phyloP scores from a whole-genome alignment of 2,329 filamentous ascomycete species.

The Pseudogymnoascus sp. region DNA sequence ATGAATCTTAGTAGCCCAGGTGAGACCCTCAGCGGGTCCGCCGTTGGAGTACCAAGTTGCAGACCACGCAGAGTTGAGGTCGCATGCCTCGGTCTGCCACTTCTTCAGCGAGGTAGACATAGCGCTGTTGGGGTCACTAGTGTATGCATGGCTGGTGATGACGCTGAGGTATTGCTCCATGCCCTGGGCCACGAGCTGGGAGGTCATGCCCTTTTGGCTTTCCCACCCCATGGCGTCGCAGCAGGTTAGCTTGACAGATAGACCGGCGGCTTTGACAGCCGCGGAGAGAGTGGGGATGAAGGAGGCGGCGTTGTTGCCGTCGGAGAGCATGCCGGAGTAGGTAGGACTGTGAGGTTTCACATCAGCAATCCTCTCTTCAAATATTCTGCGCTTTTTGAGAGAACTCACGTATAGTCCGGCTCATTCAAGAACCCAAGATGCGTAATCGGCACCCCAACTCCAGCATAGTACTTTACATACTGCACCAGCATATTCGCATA shows the following conservation, averaged over 20 bases:
- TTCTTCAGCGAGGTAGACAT: conserved; percentile 37
- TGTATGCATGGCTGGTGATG: conserved; percentile 36
- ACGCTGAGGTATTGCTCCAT: conserved; percentile 32
- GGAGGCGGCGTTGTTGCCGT: conserved; percentile 40
- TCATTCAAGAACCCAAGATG: conserved; percentile 40
- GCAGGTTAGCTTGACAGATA: conserved; percentile 36
- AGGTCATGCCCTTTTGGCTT: conserved; percentile 32
- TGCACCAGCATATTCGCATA: conserved; percentile 42
- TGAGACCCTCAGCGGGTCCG: conserved; percentile 43
- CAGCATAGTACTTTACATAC: conserved; percentile 37
- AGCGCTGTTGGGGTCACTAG: conserved; percentile 32
- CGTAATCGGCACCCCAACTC: conserved; percentile 33
- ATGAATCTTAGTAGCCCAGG: conserved; percentile 49
- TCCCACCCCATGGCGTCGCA: conserved; percentile 39
- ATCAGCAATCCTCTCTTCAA: neutral
- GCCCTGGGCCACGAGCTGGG: conserved; percentile 32
- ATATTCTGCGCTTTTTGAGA: conserved; percentile 13
- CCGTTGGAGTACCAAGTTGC: conserved; percentile 42
- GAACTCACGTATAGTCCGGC: conserved; percentile 31
- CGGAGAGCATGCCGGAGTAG: conserved; percentile 41
- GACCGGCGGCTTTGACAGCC: conserved; percentile 31
- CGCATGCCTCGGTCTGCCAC: conserved; percentile 46
- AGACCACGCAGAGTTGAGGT: conserved; percentile 38
- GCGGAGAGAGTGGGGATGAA: conserved; percentile 40
- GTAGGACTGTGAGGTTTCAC: conserved; percentile 16